Percentiles rank a stretch among this genome's conserved stretches.
These are phyloP conservation scores for Fusarium odoratissimum DNA, from an alignment of 2,329 filamentous ascomycete genomes.

Conservation along the genomic window DNA sequence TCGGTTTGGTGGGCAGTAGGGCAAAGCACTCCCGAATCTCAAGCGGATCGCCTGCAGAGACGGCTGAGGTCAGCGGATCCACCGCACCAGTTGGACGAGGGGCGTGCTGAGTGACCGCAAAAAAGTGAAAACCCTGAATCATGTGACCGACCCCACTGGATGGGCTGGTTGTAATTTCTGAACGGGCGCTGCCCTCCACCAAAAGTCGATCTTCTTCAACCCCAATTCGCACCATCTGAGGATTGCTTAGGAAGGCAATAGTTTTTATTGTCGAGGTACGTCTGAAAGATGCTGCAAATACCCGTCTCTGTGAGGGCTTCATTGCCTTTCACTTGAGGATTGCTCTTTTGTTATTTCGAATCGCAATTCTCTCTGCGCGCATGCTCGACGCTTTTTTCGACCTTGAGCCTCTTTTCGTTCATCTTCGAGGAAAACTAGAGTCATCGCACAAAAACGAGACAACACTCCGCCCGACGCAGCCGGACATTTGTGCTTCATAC, in stretches of 20 bases:
- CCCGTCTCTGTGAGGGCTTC: slow-evolving; percentile 46
- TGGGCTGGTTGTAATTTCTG: slow-evolving; percentile 42
- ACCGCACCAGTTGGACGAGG: slow-evolving; percentile 4
- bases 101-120: slow-evolving; percentile 23
- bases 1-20: slow-evolving; percentile 24
- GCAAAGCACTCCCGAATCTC: slow-evolving; percentile 15
- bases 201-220: slow-evolving; percentile 46
- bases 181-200: slow-evolving; percentile 47
- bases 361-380: slow-evolving; percentile 22
- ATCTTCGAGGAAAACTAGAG: slow-evolving; percentile 18
- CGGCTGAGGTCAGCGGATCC: background rate
- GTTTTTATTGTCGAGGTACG: slow-evolving; percentile 70
- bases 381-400: slow-evolving; percentile 22
- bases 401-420: slow-evolving; percentile 13
- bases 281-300: slow-evolving; percentile 63
- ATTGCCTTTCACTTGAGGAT: slow-evolving; percentile 49
- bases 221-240: slow-evolving; percentile 61
- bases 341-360: slow-evolving; percentile 15
- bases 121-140: slow-evolving; percentile 45
- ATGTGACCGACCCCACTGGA: slow-evolving; percentile 43
- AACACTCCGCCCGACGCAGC: slow-evolving; percentile 7
- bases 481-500: background rate
- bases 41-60: background rate
- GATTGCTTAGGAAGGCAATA: slow-evolving; percentile 73
- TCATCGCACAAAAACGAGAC: slow-evolving; percentile 11